A percentile compares a stretch with the other conserved stretches of the same genome.
These are phyloP conservation scores for Xylaria acuta DNA, from an alignment of 495 filamentous ascomycete genomes.

Conservation along the genomic window DNA sequence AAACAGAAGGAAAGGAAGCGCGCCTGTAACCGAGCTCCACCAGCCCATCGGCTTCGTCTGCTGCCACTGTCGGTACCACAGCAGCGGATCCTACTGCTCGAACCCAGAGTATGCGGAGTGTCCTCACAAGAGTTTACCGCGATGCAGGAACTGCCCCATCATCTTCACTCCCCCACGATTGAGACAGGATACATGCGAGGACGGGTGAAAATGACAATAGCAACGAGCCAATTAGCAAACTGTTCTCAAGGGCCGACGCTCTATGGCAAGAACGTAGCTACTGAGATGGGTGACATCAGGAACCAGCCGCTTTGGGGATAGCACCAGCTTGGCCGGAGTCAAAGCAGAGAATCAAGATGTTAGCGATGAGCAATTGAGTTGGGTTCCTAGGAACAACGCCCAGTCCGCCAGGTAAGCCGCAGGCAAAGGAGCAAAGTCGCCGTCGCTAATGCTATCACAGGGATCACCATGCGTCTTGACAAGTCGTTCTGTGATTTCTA, in stretches of 20 bases:
- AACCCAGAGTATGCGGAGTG: slow-evolving; percentile 12
- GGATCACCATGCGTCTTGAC: background rate
- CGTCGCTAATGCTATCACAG: background rate
- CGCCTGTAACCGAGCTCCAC: background rate
- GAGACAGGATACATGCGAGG: slow-evolving; percentile 1
- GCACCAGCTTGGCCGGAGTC: background rate
- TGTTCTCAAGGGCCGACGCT: background rate
- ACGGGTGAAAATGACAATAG: background rate
- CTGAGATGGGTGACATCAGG: no score
- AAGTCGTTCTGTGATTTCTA: background rate
- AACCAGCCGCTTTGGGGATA: background rate
- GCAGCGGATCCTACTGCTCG: slow-evolving; percentile 19
- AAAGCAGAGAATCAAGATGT: background rate
- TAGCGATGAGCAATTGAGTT: background rate
- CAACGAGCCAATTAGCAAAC: background rate
- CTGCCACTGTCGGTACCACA: slow-evolving; percentile 22
- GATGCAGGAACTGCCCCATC: slow-evolving; percentile 17
- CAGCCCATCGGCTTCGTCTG: slow-evolving; percentile 26
- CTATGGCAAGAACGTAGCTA: background rate
- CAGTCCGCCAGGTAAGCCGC: background rate
- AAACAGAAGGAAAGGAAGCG: background rate
- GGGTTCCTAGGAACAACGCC: background rate
- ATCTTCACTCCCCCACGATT: slow-evolving; percentile 15
- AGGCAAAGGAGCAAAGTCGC: background rate
- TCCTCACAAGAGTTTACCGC: slow-evolving; percentile 2